A percentile compares a stretch with the other conserved stretches of the same genome.
These are phyloP conservation scores for Trichocladium uniseriatum DNA, from an alignment of 495 filamentous ascomycete species.

Conservation along the genomic window DNA sequence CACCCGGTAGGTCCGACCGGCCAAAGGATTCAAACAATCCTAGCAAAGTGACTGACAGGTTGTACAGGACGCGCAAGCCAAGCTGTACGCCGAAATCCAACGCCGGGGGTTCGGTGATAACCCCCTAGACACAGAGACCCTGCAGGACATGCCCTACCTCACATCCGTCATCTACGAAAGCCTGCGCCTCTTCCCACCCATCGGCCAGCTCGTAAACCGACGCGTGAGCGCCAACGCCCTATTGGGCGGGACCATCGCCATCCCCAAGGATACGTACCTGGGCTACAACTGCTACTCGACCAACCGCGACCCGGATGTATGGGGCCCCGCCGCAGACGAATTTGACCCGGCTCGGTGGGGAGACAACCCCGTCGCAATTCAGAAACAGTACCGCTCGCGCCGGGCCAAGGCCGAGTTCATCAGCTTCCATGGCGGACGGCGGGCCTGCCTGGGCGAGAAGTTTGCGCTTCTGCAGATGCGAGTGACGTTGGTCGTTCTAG, in stretches of 20 bases:
- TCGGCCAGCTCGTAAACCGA: conserved; percentile 31
- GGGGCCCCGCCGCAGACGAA: conserved; percentile 7
- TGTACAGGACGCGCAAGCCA: conserved; percentile 6
- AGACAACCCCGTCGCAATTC: conserved; percentile 1
- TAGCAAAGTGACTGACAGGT: not conserved
- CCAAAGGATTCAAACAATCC: not conserved
- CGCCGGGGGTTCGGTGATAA: not conserved
- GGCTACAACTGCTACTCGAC: conserved; percentile 18
- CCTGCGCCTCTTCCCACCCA: conserved; percentile 31
- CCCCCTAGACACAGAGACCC: not conserved
- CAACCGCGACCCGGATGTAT: conserved; percentile 7
- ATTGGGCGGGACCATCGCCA: conserved; percentile 20
- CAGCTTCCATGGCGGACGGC: conserved; percentile 27
- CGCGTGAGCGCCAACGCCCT: conserved; percentile 10
- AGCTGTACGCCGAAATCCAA: conserved; percentile 4
- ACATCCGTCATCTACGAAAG: conserved; percentile 18
- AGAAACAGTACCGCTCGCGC: conserved; percentile 14
- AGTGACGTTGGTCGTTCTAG: conserved; percentile 6
- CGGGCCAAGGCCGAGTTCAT: conserved; percentile 22
- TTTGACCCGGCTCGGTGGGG: conserved; percentile 14
- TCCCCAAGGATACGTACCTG: conserved; percentile 15
- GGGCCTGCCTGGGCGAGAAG: conserved; percentile 26
- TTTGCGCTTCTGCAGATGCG: conserved; percentile 16
- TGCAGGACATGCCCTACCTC: conserved; percentile 8
- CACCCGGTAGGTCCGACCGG: conserved; percentile 9